These are phyloP conservation scores for Alternaria sp. DNA, from an alignment of 2,329 filamentous ascomycete genomes.

Conservation along the genomic window DNA sequence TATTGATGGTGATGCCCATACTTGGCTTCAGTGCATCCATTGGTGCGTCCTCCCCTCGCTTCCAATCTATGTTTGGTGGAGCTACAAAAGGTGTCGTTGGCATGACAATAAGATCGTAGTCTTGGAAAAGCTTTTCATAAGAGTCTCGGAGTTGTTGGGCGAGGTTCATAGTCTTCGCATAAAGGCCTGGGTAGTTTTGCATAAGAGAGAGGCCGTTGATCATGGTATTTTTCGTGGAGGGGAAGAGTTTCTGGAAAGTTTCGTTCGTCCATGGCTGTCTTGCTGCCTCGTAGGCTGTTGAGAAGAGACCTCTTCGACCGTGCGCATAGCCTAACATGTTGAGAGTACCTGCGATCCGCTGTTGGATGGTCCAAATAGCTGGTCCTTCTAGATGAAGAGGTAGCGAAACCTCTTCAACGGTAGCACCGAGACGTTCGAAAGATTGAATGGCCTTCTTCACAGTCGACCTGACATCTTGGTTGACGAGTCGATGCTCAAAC, in stretches of 20 bases:
- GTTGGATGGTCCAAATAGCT: conserved; percentile 50
- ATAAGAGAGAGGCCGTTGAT: conserved; percentile 54
- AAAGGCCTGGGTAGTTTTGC: conserved; percentile 50
- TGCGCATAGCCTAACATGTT: conserved; percentile 50
- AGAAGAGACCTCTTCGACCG: conserved; percentile 32
- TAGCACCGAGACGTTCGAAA: conserved; percentile 59
- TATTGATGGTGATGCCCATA: conserved; percentile 42
- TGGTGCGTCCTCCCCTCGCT: conserved; percentile 38
- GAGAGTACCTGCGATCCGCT: conserved; percentile 54
- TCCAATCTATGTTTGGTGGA: conserved; percentile 34
- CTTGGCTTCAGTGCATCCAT: conserved; percentile 40
- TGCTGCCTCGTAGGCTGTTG: conserved; percentile 52
- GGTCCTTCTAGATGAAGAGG: conserved; percentile 52
- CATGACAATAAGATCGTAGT: conserved; percentile 54
- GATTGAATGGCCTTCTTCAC: conserved; percentile 53
- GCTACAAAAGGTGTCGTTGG: conserved; percentile 48
- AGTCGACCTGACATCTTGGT: conserved; percentile 50
- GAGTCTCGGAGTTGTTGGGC: conserved; percentile 50
- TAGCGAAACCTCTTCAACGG: conserved; percentile 47
- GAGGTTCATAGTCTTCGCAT: conserved; percentile 55
- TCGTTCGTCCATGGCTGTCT: conserved; percentile 59
- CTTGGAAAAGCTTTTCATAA: conserved; percentile 50
- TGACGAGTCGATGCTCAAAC: conserved; percentile 42
- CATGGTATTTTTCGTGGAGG: conserved; percentile 58
- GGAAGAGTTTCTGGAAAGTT: conserved; percentile 61